Evolutionary conservation across 495 filamentous ascomycete genomes (phyloP).

Genomic region (Oleoguttula mirabilis): DNA sequence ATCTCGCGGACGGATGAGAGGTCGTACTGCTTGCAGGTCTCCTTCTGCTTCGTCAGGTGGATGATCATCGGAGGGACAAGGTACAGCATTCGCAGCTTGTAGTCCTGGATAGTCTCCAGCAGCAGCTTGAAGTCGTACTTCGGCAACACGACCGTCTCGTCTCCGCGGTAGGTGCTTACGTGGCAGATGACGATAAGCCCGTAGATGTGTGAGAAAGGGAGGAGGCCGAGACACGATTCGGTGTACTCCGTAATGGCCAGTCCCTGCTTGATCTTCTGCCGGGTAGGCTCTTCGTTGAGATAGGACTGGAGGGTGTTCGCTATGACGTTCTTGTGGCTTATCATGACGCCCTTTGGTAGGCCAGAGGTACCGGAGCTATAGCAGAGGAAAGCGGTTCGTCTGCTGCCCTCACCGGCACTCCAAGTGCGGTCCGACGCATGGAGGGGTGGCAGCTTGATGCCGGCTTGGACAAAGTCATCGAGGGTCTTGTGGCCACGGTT

Average conservation of each 20-base stretch:
- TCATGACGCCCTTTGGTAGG: conserved; percentile 92
- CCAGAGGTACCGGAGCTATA: conserved; percentile 86
- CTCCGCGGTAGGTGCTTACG: conserved; percentile 57
- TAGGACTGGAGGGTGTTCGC: conserved; percentile 61
- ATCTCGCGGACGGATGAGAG: conserved; percentile 53
- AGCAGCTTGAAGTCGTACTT: conserved; percentile 64
- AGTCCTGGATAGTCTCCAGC: conserved; percentile 56
- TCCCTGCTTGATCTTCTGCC: conserved; percentile 26
- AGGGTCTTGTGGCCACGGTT: conserved; percentile 55
- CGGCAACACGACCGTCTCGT: conserved; percentile 67
- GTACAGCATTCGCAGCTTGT: conserved; percentile 57
- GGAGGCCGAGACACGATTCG: conserved; percentile 56
- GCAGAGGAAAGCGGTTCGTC: conserved; percentile 72
- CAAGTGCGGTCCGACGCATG: conserved; percentile 31
- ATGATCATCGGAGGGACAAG: conserved; percentile 83
- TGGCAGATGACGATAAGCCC: conserved; percentile 67
- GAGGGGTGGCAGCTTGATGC: conserved; percentile 43
- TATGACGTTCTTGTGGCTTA: conserved; percentile 80
- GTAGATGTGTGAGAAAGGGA: conserved; percentile 84
- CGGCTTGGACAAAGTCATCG: conserved; percentile 53
- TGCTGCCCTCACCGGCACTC: conserved; percentile 60
- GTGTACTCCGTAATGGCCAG: conserved; percentile 34
- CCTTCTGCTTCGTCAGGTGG: conserved; percentile 56
- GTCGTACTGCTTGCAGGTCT: conserved; percentile 56
- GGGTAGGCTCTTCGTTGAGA: conserved; percentile 41